Base-by-base conservation (phyloP, 2,329 filamentous ascomycete species). In the Trichoderma lentiforme region DNA sequence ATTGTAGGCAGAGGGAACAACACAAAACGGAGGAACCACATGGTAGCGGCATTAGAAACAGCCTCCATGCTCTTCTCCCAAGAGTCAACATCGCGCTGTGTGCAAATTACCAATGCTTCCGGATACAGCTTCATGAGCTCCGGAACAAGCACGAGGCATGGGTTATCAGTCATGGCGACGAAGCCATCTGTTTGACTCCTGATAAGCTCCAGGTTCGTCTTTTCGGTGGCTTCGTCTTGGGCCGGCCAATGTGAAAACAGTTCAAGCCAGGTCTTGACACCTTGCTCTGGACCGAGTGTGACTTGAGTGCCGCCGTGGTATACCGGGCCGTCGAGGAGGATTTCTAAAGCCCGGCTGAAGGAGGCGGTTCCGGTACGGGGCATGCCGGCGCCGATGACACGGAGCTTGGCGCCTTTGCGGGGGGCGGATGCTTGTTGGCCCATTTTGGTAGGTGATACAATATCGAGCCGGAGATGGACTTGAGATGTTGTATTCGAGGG, bases 361-460 rank as follows among this genome's bases (percentile, higher is more conserved):
- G 77, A 77, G 28, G 73, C 72, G 21, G 76, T 78, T 53, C 76
- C 77, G 14, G 76, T 78, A 11, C 74, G 74, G 5, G 76, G 71
- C 21, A 78, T 70, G 34, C 77, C 78, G 51, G 76, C 76, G 32
- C 77, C 76, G 68, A 79, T 76, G 69, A 78, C 74, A 39, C 72
- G 74, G 26, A 77, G 64, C 34, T 70, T 70, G 58, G 71, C 72
- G 7, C 74, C 77, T 18, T 74, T 71, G 36, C 72, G 51, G 6
- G 77, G 77, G 11, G 43, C 61, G 2, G 77, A 78, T 39, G 72
- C 72, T 51, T 76, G 56, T 30, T 78, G 74, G 36, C 77, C 76
- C 75, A 66, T 66, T 15, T 36, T 61, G 30, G 30, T 8, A 11
- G 3, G 57, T 32, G 9, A 36, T 24, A 1, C 15, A 12, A 24